Percentiles rank a stretch among this genome's conserved stretches.
Conservation (phyloP, 2,329 filamentous ascomycete genomes). For the Penicillium sp. region DNA sequence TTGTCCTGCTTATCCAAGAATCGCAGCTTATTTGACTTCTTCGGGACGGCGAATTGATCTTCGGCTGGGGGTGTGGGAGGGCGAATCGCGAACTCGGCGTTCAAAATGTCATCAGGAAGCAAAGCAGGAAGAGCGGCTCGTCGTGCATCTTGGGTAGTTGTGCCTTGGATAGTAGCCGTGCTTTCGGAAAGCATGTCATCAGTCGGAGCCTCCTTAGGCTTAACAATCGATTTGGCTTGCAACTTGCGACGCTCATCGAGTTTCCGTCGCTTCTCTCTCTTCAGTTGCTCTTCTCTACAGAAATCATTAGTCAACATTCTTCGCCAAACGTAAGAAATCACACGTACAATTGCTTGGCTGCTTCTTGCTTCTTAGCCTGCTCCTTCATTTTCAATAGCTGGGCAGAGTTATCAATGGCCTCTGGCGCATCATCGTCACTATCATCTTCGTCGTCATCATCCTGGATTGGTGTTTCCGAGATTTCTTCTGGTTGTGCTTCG, state of each 20-base stretch:
- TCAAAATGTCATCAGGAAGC: slow-evolving; percentile 52
- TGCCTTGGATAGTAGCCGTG: slow-evolving; percentile 41
- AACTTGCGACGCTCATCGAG: slow-evolving; percentile 40
- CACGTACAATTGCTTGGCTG: slow-evolving; percentile 38
- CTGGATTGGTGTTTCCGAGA: slow-evolving; percentile 18
- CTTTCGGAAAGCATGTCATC: slow-evolving; percentile 44
- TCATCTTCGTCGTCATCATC: slow-evolving; percentile 31
- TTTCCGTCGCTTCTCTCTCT: slow-evolving; percentile 41
- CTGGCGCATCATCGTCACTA: slow-evolving; percentile 43
- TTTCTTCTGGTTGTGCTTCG: slow-evolving; percentile 19
- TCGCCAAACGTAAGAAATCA: background rate
- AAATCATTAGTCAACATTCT: slow-evolving; percentile 20
- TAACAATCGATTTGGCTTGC: slow-evolving; percentile 36
- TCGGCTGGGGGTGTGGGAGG: slow-evolving; percentile 47
- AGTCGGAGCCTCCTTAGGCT: slow-evolving; percentile 27
- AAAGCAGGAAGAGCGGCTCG: slow-evolving; percentile 47
- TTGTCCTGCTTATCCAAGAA: slow-evolving; percentile 51
- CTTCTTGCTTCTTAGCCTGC: slow-evolving; percentile 40
- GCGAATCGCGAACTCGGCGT: slow-evolving; percentile 44
- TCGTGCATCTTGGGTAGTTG: slow-evolving; percentile 36
- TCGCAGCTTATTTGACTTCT: slow-evolving; percentile 46
- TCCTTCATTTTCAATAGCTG: slow-evolving; percentile 39
- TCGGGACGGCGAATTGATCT: slow-evolving; percentile 20
- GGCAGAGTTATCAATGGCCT: slow-evolving; percentile 41
- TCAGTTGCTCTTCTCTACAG: slow-evolving; percentile 38